These are phyloP conservation scores for Meyerozyma smithsonii DNA, from an alignment of 1,139 yeast genomes.

Conservation along the genomic window DNA sequence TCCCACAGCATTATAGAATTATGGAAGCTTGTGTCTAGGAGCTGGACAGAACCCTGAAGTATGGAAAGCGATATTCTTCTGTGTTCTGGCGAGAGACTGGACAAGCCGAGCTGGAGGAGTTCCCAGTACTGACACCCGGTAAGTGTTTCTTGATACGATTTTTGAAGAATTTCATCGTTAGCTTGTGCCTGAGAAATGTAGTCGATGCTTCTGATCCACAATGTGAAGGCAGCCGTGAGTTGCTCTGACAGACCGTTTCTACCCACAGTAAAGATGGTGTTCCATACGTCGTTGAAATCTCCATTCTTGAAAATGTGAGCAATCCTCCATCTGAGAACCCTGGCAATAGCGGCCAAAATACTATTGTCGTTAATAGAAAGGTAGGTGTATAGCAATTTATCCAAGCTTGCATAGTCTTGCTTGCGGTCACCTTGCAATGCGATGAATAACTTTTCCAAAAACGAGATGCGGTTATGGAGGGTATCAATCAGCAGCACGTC, in stretches of 20 bases:
- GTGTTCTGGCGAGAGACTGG: constrained; percentile 58
- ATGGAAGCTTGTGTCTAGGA: constrained; percentile 33
- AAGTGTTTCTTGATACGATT: neutral
- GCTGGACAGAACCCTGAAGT: constrained; percentile 55
- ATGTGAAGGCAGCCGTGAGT: constrained; percentile 41
- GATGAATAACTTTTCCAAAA: neutral
- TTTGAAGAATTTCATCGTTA: neutral
- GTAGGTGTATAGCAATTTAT: constrained; percentile 24
- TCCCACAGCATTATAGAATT: constrained; percentile 48
- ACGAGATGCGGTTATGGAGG: neutral
- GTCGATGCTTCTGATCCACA: constrained; percentile 53
- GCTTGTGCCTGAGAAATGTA: neutral
- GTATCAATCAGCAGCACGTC: neutral
- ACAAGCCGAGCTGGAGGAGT: constrained; percentile 52
- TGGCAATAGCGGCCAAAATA: constrained; percentile 31
- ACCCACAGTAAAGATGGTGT: constrained; percentile 33
- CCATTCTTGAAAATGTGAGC: constrained; percentile 18
- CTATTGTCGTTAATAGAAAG: constrained; percentile 29
- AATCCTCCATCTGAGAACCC: constrained; percentile 48
- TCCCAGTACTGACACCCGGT: constrained; percentile 49
- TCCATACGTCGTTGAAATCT: constrained; percentile 37
- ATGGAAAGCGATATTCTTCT: constrained; percentile 71
- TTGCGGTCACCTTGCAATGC: neutral
- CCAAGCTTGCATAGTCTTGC: constrained; percentile 7
- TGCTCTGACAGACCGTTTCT: constrained; percentile 25